Evolutionary conservation across 2,329 filamentous ascomycete species (phyloP).

Genomic region (Ploettnerulaceae sp.): DNA sequence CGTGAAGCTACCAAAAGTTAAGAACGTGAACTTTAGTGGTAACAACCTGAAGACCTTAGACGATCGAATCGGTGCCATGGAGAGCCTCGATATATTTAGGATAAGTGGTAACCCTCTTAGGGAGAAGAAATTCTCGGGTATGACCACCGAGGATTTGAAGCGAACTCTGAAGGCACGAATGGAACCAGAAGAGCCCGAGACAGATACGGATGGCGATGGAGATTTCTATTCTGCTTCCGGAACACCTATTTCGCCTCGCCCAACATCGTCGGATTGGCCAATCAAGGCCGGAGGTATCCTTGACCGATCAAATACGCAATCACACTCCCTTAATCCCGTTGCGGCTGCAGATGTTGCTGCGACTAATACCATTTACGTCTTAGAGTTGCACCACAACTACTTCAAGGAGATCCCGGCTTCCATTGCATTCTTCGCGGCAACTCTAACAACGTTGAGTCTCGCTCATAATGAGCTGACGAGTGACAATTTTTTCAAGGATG

Average conservation of each 20-base stretch:
- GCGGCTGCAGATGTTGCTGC: constrained; percentile 51
- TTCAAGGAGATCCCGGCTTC: constrained; percentile 65
- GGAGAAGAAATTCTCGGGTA: constrained; percentile 79
- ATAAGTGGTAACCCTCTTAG: constrained; percentile 86
- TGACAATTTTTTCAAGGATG: constrained; percentile 59
- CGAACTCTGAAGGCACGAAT: constrained; percentile 63
- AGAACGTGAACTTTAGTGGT: constrained; percentile 74
- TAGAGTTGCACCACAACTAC: constrained; percentile 74
- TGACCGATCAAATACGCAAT: constrained; percentile 64
- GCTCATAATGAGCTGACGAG: constrained; percentile 68
- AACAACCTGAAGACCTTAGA: constrained; percentile 79
- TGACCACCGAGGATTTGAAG: constrained; percentile 78
- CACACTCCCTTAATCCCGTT: constrained; percentile 53
- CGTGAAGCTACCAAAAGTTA: constrained; percentile 59
- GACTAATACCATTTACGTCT: constrained; percentile 46
- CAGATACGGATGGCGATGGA: constrained; percentile 35
- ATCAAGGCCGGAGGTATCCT: constrained; percentile 47
- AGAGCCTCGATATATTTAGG: constrained; percentile 66
- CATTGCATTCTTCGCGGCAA: constrained; percentile 65
- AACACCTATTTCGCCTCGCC: constrained; percentile 25
- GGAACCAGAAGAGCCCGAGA: constrained; percentile 42
- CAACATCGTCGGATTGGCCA: constrained; percentile 29
- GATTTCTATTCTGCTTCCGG: constrained; percentile 26
- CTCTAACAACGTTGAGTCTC: constrained; percentile 66
- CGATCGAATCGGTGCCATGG: constrained; percentile 73